Percentiles rank a stretch among this genome's conserved stretches.
Evolutionary conservation across 164 flowering plant species (phyloP).

Genomic region (Nymphaea thermarum): DNA sequence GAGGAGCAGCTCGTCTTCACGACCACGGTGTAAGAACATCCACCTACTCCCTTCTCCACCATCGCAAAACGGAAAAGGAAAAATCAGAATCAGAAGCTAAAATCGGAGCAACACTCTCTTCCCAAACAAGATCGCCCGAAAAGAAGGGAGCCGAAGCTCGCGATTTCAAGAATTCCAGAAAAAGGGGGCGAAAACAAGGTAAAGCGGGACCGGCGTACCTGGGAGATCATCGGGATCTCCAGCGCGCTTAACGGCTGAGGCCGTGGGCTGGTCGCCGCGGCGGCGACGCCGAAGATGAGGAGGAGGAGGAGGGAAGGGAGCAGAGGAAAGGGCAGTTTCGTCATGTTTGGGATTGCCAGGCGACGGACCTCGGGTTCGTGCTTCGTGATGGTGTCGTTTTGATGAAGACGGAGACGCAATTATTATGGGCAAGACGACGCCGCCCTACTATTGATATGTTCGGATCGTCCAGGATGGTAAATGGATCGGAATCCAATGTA

Average conservation of each 20-base stretch:
- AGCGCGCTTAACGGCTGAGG: constrained; percentile 27
- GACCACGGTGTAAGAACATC: constrained; percentile 43
- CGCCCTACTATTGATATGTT: too few species aligned
- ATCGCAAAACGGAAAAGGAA: too few species aligned
- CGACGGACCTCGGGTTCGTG: neutral
- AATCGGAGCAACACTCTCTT: neutral
- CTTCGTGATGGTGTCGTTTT: neutral
- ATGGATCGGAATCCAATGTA: too few species aligned
- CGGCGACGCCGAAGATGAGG: constrained; percentile 6
- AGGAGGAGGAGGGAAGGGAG: constrained; percentile 8
- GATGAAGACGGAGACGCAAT: too few species aligned
- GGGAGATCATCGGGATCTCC: constrained; percentile 20
- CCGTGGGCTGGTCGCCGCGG: constrained; percentile 11
- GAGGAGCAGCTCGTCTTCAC: constrained; percentile 78
- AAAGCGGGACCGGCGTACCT: constrained; percentile 13
- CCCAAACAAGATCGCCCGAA: neutral
- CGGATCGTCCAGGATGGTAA: too few species aligned
- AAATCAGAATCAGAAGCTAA: neutral
- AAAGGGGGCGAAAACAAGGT: neutral
- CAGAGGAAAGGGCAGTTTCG: constrained; percentile 4
- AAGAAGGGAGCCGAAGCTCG: neutral
- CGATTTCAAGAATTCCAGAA: neutral
- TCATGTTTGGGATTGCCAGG: neutral
- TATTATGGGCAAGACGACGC: too few species aligned
- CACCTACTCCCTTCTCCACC: neutral